Evolutionary conservation across 2,329 filamentous ascomycete genomes (phyloP).

Genomic region (Aureobasidium melanogenum): DNA sequence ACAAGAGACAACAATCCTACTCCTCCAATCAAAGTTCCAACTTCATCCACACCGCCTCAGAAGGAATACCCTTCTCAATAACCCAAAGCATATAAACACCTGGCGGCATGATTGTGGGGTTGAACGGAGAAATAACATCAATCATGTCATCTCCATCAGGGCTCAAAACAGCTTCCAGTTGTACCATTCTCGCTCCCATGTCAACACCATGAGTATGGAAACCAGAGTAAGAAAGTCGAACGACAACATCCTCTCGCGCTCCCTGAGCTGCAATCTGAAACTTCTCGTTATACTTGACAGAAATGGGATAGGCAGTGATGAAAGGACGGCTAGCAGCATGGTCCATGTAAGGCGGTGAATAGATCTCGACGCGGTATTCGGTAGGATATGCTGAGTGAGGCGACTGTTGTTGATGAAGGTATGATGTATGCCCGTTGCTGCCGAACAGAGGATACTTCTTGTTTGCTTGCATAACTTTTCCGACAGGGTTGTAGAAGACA

Average conservation of each 20-base stretch:
- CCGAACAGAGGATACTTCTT: constrained; percentile 33
- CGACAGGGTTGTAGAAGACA: constrained; percentile 44
- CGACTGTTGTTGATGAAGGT: constrained; percentile 12
- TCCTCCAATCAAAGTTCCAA: neutral
- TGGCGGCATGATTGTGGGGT: constrained; percentile 46
- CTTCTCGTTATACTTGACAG: constrained; percentile 35
- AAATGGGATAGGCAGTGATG: constrained; percentile 38
- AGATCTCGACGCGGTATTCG: constrained; percentile 54
- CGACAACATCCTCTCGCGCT: constrained; percentile 24
- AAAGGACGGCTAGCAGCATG: constrained; percentile 41
- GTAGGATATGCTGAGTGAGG: constrained; percentile 36
- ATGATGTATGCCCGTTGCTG: constrained; percentile 21
- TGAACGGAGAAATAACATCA: constrained; percentile 46
- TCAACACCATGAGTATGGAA: constrained; percentile 54
- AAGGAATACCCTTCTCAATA: constrained; percentile 44
- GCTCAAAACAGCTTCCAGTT: constrained; percentile 35
- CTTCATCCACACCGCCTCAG: constrained; percentile 35
- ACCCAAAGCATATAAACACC: constrained; percentile 54
- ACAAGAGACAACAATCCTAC: neutral
- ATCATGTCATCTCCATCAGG: constrained; percentile 41
- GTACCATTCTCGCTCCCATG: constrained; percentile 51
- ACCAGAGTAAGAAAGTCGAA: constrained; percentile 48
- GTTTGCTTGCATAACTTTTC: neutral
- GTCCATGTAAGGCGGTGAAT: constrained; percentile 50
- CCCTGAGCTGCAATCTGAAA: constrained; percentile 33